Conservation (phyloP, 768 basidiomycete species). For the Trametes coccinea region DNA sequence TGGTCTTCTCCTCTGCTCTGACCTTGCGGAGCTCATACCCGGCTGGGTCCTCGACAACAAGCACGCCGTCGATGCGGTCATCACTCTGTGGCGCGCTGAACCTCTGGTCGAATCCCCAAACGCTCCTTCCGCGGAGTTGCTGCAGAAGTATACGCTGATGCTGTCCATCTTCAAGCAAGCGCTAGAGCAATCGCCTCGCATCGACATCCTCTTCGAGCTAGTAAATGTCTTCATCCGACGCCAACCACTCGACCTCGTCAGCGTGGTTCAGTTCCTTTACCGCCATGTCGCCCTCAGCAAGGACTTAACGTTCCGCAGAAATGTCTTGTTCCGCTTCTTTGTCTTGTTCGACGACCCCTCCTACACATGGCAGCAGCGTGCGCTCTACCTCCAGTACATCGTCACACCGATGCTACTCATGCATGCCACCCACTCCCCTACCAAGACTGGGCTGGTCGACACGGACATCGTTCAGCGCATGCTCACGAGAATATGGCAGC, state of each 20-base stretch:
- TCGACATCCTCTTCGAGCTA: conserved; percentile 88
- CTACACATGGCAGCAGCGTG: conserved; percentile 74
- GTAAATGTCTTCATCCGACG: conserved; percentile 78
- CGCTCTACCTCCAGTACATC: conserved; percentile 75
- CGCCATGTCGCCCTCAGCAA: conserved; percentile 76
- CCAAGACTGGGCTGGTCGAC: conserved; percentile 66
- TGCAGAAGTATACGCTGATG: conserved; percentile 64
- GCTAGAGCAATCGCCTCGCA: conserved; percentile 67
- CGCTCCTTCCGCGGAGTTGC: conserved; percentile 46
- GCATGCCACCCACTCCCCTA: conserved; percentile 58
- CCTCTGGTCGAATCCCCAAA: conserved; percentile 29
- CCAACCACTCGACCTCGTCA: conserved; percentile 79
- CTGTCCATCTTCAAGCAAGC: conserved; percentile 77
- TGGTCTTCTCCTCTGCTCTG: conserved; percentile 73
- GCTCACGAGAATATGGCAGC: conserved; percentile 79
- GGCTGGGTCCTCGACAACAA: conserved; percentile 71
- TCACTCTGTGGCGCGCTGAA: conserved; percentile 70
- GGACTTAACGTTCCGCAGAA: conserved; percentile 71
- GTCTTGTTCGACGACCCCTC: conserved; percentile 74
- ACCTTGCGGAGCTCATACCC: conserved; percentile 66
- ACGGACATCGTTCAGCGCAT: conserved; percentile 67
- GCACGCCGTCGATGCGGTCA: conserved; percentile 67
- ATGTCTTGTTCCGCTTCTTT: conserved; percentile 81
- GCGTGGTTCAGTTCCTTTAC: conserved; percentile 83
- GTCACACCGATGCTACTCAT: conserved; percentile 85